phyloP scores from a whole-genome alignment of 2,329 filamentous ascomycete species.

The Pseudopyricularia cyperi region DNA sequence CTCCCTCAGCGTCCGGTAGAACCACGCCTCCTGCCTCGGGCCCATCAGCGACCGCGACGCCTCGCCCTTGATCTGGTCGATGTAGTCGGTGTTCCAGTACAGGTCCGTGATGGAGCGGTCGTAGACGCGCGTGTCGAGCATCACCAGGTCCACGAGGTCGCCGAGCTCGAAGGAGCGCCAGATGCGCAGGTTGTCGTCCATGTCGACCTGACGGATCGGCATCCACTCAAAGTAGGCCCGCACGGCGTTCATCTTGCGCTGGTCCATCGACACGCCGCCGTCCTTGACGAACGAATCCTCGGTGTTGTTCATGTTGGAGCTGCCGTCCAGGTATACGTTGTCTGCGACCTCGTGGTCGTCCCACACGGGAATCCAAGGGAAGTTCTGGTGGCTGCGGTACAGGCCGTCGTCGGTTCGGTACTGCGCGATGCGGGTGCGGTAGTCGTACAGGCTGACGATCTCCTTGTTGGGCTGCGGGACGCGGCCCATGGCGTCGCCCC shows the following conservation, averaged over 20 bases:
- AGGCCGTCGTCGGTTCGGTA: constrained; percentile 51
- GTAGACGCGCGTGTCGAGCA: constrained; percentile 58
- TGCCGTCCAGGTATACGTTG: constrained; percentile 53
- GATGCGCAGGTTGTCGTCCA: constrained; percentile 57
- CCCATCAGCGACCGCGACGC: constrained; percentile 60
- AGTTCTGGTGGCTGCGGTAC: constrained; percentile 38
- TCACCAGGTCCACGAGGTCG: constrained; percentile 51
- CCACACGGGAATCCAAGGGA: constrained; percentile 52
- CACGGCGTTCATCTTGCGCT: constrained; percentile 61
- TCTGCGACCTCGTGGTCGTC: constrained; percentile 53
- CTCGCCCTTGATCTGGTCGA: constrained; percentile 51
- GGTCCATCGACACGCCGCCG: constrained; percentile 51
- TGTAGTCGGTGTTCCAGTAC: constrained; percentile 46
- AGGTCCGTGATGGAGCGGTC: constrained; percentile 49
- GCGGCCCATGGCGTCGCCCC: constrained; percentile 35
- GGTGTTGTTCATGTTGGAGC: constrained; percentile 48
- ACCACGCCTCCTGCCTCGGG: constrained; percentile 60
- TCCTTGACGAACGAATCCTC: constrained; percentile 50
- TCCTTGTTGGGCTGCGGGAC: constrained; percentile 37
- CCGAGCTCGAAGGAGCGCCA: constrained; percentile 57
- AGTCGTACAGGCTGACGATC: constrained; percentile 41
- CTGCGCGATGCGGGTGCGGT: constrained; percentile 42
- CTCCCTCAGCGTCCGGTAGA: constrained; percentile 45
- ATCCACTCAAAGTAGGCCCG: constrained; percentile 57
- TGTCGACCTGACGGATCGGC: constrained; percentile 39